Base-by-base conservation (phyloP, 768 basidiomycete species). In the Mrakia gelida region DNA sequence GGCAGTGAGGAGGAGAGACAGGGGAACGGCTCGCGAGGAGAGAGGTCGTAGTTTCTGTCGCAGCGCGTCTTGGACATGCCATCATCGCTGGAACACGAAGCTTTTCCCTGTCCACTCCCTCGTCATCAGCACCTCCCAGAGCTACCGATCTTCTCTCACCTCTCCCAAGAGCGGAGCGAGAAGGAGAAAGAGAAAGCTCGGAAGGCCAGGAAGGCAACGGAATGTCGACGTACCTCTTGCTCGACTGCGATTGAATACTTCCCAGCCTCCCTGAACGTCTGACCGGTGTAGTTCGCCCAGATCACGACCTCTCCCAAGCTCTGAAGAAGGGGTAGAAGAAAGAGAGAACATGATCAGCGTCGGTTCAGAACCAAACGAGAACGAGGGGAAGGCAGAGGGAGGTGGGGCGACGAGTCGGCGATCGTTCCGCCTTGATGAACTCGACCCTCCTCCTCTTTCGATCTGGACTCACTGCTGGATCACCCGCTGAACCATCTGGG, bases 401-500 rank as follows among this genome's bases (percentile, higher is more conserved):
- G 71, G 16, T 79, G 80, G 0, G 81, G 80, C 21, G 82, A 71
- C 34, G 80, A 18, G 67, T 10, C 16, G 16, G 18, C 15, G 49
- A 52, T 52, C 49, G 49, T 16, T 18, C 18, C 49, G 16, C 21
- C 49, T 52, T 52, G 49, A 52, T 52, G 16, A 52, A 52, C 16
- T 11, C 45, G 45, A 45, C 38, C 38, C 8, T 3, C 38, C 38
- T 38, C 8, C 38, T 8, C 38, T 38, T 8, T 38, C 38, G 8
- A 38, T 8, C 38, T 45, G 45, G 11, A 70, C 67, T 34, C 67
- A 70, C 67, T 0, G 93, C 89, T 0, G 94, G 93, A 81, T 96
- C 94, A 0, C 87, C 90, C 0, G 90, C 92, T 23, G 91, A 90
- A 59, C 87, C 86, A 43, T 90, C 89, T 52, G 77, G 80, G 9